Evolutionary conservation across 169 alveolate genomes (phyloP).

Genomic region (Cystoisospora suis): DNA sequence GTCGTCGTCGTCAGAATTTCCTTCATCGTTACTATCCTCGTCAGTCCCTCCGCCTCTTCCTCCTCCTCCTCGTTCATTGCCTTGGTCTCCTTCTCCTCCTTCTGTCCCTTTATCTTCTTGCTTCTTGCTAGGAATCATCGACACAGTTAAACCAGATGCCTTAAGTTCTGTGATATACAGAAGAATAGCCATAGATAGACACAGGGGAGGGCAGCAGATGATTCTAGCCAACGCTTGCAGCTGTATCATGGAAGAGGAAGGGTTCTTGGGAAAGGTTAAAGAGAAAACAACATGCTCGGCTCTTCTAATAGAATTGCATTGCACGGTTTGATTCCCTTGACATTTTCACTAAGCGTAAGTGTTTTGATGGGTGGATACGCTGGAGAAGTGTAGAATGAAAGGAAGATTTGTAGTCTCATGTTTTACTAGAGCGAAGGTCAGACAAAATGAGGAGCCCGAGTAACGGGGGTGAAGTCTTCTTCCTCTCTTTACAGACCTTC

Average conservation of each 20-base stretch:
- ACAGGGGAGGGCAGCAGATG: neutral
- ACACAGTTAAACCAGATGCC: constrained; percentile 18
- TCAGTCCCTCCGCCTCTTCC: neutral
- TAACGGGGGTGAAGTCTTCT: too few species aligned
- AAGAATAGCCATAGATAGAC: neutral
- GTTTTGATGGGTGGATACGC: too few species aligned
- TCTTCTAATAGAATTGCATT: neutral
- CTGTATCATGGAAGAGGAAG: neutral
- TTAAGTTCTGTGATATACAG: neutral
- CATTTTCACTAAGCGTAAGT: too few species aligned
- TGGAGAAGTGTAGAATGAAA: too few species aligned
- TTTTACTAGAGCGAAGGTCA: too few species aligned
- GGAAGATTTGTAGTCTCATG: too few species aligned
- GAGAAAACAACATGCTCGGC: neutral
- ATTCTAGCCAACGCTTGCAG: neutral
- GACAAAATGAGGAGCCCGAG: too few species aligned
- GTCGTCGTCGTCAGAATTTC: neutral
- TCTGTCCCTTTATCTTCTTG: neutral
- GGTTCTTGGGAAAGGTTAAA: neutral
- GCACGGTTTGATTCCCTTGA: neutral
- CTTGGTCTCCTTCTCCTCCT: neutral
- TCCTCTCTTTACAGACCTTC: too few species aligned
- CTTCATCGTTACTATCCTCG: neutral
- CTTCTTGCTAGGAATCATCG: constrained; percentile 28
- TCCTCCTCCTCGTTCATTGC: neutral